Base-by-base conservation (phyloP, 306 rosid species). In the Mimosa bimucronata region DNA sequence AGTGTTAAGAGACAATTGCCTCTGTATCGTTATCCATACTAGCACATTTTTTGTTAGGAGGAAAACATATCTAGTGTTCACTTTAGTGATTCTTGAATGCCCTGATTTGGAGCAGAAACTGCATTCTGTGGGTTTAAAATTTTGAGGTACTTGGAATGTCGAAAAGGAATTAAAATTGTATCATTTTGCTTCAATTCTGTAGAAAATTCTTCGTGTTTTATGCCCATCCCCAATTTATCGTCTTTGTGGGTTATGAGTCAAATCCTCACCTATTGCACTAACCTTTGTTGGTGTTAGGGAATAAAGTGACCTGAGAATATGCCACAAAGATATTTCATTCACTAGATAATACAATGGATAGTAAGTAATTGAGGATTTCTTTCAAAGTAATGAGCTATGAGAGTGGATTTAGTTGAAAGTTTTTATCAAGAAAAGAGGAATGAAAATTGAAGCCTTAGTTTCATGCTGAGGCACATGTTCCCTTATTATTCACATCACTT, bases 391-490 rank as follows among this genome's bases (percentile, higher is more conserved):
- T 77, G 57, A 81, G 21, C 77, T 77, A 34, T 61, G 61, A 26
- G 64, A 53, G 40, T 48, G 75, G 78, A 67, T 10, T 15, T 26
- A 66, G 16, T 76, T 75, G 82, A 57, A 71, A 44, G 72, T n/a
- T 45, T 69, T 76, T 41, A 31, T 60, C 5, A 7, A 76, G 74
- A 13, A 16, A 48, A 71, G 74, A 26, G 14, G 62, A 50, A n/a
- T 72, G 5, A 7, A 52, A 52, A 7, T 53, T 53, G 60, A 53
- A 53, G 12, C 60, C 25, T 18, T 66, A 70, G 16, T 58, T 72
- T 68, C 80, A 58, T 80, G 53, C 66, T 77, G 62, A 53, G 67
- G 67, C 9, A 28, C 55, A 41, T 55, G 48, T 53, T 87, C 62
- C 55, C 44, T 71, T 46, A 14, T n/a, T 28, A 41, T 46, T 67